A percentile compares a stretch with the other conserved stretches of the same genome.
These are phyloP conservation scores for Fusarium vanettenii DNA, from an alignment of 2,329 filamentous ascomycete genomes.

Conservation along the genomic window DNA sequence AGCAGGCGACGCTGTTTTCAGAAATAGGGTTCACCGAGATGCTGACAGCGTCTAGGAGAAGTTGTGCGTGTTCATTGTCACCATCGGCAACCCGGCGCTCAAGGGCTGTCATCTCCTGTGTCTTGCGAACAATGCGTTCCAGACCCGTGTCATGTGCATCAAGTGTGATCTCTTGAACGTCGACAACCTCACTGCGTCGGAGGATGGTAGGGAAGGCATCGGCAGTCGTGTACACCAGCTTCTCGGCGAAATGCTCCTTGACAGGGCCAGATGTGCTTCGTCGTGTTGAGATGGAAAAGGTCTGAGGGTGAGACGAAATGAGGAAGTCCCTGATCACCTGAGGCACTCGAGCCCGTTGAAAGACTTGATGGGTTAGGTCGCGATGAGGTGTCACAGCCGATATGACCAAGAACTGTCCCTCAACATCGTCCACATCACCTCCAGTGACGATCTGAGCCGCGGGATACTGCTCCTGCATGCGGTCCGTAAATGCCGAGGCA, in stretches of 20 bases:
- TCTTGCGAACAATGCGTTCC: slow-evolving; percentile 91
- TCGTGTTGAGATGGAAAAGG: slow-evolving; percentile 81
- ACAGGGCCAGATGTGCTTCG: slow-evolving; percentile 77
- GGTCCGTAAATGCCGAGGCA: slow-evolving; percentile 85
- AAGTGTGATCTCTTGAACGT: slow-evolving; percentile 73
- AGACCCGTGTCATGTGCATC: slow-evolving; percentile 87
- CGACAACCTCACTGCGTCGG: slow-evolving; percentile 85
- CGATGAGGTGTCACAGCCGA: slow-evolving; percentile 85
- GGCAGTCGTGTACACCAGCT: slow-evolving; percentile 83
- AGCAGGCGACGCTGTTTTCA: slow-evolving; percentile 81
- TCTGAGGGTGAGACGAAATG: slow-evolving; percentile 79
- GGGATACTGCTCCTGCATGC: slow-evolving; percentile 91
- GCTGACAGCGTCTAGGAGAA: slow-evolving; percentile 80
- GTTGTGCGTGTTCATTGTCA: slow-evolving; percentile 75
- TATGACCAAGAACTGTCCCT: slow-evolving; percentile 91
- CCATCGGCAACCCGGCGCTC: slow-evolving; percentile 80
- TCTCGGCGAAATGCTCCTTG: slow-evolving; percentile 82
- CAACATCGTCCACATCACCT: slow-evolving; percentile 79
- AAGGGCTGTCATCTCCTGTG: slow-evolving; percentile 81
- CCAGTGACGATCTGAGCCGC: slow-evolving; percentile 82
- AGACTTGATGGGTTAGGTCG: slow-evolving; percentile 84
- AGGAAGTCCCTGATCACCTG: slow-evolving; percentile 88
- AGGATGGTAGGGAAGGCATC: slow-evolving; percentile 93
- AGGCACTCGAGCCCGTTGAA: slow-evolving; percentile 86
- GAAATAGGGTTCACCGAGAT: slow-evolving; percentile 80